Base-by-base conservation (phyloP, 1,284 basidiomycete genomes). In the Trichosporon sp. region DNA sequence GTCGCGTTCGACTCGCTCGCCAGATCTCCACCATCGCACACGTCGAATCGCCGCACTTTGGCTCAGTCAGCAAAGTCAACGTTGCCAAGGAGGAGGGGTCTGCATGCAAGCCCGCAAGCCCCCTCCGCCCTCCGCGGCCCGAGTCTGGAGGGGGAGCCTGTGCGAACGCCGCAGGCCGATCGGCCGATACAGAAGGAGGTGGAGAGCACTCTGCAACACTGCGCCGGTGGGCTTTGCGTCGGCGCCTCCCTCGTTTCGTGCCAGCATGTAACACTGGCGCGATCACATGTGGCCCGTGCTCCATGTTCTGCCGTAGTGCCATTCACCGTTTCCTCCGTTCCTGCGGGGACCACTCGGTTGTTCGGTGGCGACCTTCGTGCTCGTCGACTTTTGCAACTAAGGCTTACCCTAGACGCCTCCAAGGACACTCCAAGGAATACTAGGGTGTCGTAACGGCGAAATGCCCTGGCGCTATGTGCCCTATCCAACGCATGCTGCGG, bases 251-350 rank as follows among this genome's bases (percentile, higher is more conserved):
- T 26, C 51, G 51, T 21, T 16, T 54, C 14, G 51, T 16, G 19
- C 51, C 51, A 26, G 8, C 51, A 8, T 26, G 51, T 21, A 54
- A 54, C 51, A 54, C 51, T 26, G 16, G 51, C 51, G 21, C 51
- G 51, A 54, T 54, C 51, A 54, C 51, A 12, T 21, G 26, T 26
- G 51, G 51, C 51, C 51, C 51, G 51, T 54, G 51, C 51, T 54
- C 14, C 19, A 19, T 26, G 43, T 16, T 21, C 51, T 54, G 51
- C 51, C 51, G 51, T 54, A 54, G 26, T 26, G 26, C 26, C 26
- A 26, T 26, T 26, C 26, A 26, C 26, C 26, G 2, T 26, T 26
- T 26, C 26, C 26, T 26, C 26, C 26, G 51, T 54, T 54, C 51
- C 51, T 54, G 51, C 51, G 51, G 51, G 51, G 51, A 54, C 16